These are phyloP conservation scores for Backusella luteola DNA, from an alignment of 192 early-diverging fungal species.

Conservation along the genomic window DNA sequence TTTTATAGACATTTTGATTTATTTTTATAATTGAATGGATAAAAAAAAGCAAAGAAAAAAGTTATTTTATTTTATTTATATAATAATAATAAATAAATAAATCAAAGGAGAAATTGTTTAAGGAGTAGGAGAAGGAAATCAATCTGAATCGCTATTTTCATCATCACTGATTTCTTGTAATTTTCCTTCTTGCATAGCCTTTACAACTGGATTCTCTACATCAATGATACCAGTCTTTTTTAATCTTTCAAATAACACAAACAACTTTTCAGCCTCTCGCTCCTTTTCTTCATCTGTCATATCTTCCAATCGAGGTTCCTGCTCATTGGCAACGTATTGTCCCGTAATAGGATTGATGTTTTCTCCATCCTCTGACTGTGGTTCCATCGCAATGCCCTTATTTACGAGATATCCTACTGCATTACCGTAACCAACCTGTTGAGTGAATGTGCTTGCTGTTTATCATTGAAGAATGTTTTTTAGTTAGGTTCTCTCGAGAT, in stretches of 20 bases:
- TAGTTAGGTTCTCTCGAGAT: background rate
- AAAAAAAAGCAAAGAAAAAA: background rate
- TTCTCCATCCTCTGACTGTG: conserved; percentile 16
- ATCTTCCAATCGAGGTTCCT: conserved; percentile 55
- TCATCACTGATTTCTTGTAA: conserved; percentile 25
- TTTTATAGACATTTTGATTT: background rate
- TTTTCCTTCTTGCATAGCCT: conserved; percentile 45
- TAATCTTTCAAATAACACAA: conserved; percentile 93
- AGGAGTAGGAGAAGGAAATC: background rate
- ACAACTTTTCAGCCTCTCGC: conserved; percentile 85
- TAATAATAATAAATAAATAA: background rate
- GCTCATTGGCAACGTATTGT: conserved; percentile 48
- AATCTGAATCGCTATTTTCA: conserved; percentile 12
- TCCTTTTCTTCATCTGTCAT: conserved; percentile 99
- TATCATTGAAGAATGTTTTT: background rate
- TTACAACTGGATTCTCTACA: conserved; percentile 68
- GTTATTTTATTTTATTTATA: background rate
- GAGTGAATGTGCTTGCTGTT: conserved; percentile 58
- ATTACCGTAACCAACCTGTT: conserved; percentile 89
- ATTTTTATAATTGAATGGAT: background rate
- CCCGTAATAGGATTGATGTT: conserved; percentile 91
- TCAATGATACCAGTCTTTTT: conserved; percentile 91
- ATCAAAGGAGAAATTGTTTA: background rate
- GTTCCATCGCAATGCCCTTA: conserved; percentile 58
- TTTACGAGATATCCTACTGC: conserved; percentile 88